These are phyloP conservation scores for Ophiostoma ulmi DNA, from an alignment of 2,329 filamentous ascomycete species.

Conservation along the genomic window DNA sequence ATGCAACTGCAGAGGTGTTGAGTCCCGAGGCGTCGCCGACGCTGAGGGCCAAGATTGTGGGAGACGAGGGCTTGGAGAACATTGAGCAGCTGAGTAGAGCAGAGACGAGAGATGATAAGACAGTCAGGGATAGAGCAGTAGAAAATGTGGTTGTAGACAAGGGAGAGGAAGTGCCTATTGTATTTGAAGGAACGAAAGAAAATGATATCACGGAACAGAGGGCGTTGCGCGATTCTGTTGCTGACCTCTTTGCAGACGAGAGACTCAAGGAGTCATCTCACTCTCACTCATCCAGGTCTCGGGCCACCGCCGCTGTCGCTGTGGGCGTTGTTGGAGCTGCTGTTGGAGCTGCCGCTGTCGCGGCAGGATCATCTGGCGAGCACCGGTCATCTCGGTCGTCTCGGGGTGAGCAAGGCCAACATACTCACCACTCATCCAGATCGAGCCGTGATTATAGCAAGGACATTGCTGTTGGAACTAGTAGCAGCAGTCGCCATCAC, in stretches of 20 bases:
- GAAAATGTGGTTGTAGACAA: constrained; percentile 27
- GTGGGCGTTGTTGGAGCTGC: constrained; percentile 4
- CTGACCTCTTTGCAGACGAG: constrained; percentile 55
- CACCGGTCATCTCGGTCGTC: constrained; percentile 32
- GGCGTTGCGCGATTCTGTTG: constrained; percentile 44
- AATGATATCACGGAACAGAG: constrained; percentile 30
- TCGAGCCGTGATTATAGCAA: constrained; percentile 34
- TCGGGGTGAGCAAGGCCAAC: constrained; percentile 38
- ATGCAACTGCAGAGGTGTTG: constrained; percentile 47
- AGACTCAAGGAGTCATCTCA: constrained; percentile 36
- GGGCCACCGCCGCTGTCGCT: not conserved
- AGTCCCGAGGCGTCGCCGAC: constrained; percentile 39
- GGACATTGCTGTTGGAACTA: constrained; percentile 27
- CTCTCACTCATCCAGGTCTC: constrained; percentile 23
- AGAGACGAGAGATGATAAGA: constrained; percentile 25
- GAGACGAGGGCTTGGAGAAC: constrained; percentile 25
- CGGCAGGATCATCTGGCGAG: constrained; percentile 12
- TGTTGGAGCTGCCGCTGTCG: not conserved
- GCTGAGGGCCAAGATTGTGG: constrained; percentile 25
- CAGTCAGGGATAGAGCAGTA: constrained; percentile 22
- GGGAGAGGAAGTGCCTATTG: constrained; percentile 1
- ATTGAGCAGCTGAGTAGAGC: constrained; percentile 14
- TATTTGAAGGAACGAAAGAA: not conserved
- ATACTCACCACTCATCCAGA: constrained; percentile 39
- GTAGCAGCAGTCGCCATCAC: constrained; percentile 29